phyloP scores from a whole-genome alignment of 352 stramenopile species.

The Globisporangium barbulae region DNA sequence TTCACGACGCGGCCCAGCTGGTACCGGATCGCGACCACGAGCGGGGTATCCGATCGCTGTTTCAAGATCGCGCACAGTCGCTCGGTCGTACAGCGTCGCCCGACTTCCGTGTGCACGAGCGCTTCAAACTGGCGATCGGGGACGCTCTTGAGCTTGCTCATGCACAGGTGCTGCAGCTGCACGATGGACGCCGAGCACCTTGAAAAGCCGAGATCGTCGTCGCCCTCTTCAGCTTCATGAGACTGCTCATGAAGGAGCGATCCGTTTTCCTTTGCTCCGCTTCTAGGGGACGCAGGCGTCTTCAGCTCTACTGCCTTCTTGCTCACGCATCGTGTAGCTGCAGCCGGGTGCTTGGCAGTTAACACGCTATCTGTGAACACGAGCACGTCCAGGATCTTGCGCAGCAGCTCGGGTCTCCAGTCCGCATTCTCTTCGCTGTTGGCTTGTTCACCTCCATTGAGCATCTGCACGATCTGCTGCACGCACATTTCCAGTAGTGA shows the following conservation, averaged over 20 bases:
- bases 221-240: background rate
- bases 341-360: constrained; percentile 32
- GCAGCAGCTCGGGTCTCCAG: constrained; percentile 18
- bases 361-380: constrained; percentile 61
- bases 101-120: constrained; percentile 59
- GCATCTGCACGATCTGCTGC: constrained; percentile 29
- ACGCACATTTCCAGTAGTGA: constrained; percentile 67
- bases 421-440: background rate
- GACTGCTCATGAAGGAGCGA: background rate
- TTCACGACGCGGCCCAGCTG: constrained; percentile 79
- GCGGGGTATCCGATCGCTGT: constrained; percentile 52
- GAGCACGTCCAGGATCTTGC: constrained; percentile 39
- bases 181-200: constrained; percentile 19
- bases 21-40: constrained; percentile 78
- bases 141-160: constrained; percentile 49
- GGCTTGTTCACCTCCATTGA: constrained; percentile 8
- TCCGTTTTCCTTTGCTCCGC: background rate
- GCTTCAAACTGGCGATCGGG: constrained; percentile 49
- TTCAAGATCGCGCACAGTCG: constrained; percentile 60
- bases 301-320: constrained; percentile 12
- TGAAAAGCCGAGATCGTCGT: constrained; percentile 12
- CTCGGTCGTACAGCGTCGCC: constrained; percentile 62
- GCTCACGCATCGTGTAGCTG: constrained; percentile 13
- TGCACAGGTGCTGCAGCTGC: constrained; percentile 48
- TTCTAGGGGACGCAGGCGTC: background rate